Conservation (phyloP, 2,329 filamentous ascomycete genomes). For the Cercospora sp. region DNA sequence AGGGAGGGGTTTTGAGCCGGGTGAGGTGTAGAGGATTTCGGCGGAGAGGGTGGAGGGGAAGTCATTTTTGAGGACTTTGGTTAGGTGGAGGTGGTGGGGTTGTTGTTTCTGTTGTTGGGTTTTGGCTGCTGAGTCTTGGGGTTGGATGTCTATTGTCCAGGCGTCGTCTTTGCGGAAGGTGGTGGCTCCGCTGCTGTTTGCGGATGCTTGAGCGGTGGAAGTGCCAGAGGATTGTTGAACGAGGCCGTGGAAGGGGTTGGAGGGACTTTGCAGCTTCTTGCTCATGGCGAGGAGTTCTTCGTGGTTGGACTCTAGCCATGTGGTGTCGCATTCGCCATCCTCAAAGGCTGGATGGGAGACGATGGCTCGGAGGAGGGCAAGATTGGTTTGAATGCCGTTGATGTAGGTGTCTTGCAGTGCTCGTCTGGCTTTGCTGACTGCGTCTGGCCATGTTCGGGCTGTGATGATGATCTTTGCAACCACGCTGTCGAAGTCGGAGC, state of each 20-base stretch:
- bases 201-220: constrained; percentile 34
- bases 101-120: constrained; percentile 15
- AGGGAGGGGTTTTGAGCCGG: constrained; percentile 37
- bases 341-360: constrained; percentile 54
- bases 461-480: constrained; percentile 62
- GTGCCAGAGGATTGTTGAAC: constrained; percentile 26
- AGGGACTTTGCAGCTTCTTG: constrained; percentile 14
- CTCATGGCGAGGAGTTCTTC: constrained; percentile 40
- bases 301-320: constrained; percentile 59
- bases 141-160: constrained; percentile 28
- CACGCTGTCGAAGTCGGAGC: constrained; percentile 60
- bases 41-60: constrained; percentile 59
- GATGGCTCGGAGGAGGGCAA: constrained; percentile 57
- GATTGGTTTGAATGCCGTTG: constrained; percentile 60
- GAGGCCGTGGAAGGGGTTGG: constrained; percentile 32
- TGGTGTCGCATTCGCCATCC: constrained; percentile 53
- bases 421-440: constrained; percentile 55
- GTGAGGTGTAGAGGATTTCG: constrained; percentile 53
- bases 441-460: constrained; percentile 54
- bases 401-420: constrained; percentile 59
- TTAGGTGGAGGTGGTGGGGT: constrained; percentile 56
- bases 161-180: constrained; percentile 47
- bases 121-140: constrained; percentile 10
- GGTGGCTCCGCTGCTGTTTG: constrained; percentile 44
- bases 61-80: constrained; percentile 59